These are phyloP conservation scores for Pezicula radicicola DNA, from an alignment of 2,329 filamentous ascomycete genomes.

Conservation along the genomic window DNA sequence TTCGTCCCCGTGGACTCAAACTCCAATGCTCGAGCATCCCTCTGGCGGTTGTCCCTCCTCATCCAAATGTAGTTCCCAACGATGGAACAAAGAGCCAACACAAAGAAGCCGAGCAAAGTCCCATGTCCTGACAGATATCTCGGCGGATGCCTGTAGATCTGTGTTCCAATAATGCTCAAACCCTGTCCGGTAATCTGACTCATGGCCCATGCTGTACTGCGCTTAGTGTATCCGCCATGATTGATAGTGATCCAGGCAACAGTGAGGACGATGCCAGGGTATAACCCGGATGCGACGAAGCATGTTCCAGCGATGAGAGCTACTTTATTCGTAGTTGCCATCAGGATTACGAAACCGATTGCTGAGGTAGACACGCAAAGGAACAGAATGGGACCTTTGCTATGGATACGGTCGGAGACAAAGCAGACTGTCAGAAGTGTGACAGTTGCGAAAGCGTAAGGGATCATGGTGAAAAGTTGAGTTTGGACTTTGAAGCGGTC, in stretches of 20 bases:
- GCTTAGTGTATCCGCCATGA: conserved; percentile 6
- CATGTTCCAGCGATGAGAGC: conserved; percentile 4
- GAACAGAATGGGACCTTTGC: conserved; percentile 3
- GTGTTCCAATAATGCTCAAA: conserved; percentile 5
- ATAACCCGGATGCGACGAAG: conserved; percentile 2
- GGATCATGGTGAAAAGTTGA: conserved; percentile 7
- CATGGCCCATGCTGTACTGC: conserved; percentile 4
- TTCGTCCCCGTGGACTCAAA: background rate
- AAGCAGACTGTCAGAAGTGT: conserved; percentile 5
- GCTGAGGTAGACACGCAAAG: conserved; percentile 2
- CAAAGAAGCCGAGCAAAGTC: conserved; percentile 5
- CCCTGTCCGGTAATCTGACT: conserved; percentile 4
- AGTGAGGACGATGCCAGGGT: conserved; percentile 4
- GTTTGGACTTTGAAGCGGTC: conserved; percentile 3
- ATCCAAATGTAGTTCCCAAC: conserved; percentile 4
- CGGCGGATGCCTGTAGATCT: conserved; percentile 8
- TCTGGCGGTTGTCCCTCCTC: conserved; percentile 4
- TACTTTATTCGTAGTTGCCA: conserved; percentile 5
- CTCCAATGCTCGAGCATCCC: conserved; percentile 3
- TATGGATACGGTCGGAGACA: conserved; percentile 5
- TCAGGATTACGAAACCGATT: conserved; percentile 4
- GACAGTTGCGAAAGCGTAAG: conserved; percentile 6
- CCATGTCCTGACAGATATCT: conserved; percentile 6
- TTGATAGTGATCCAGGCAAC: conserved; percentile 7
- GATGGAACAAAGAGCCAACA: background rate